These are phyloP conservation scores for Exophiala dermatitidis DNA, from an alignment of 2,329 filamentous ascomycete genomes.

Conservation along the genomic window DNA sequence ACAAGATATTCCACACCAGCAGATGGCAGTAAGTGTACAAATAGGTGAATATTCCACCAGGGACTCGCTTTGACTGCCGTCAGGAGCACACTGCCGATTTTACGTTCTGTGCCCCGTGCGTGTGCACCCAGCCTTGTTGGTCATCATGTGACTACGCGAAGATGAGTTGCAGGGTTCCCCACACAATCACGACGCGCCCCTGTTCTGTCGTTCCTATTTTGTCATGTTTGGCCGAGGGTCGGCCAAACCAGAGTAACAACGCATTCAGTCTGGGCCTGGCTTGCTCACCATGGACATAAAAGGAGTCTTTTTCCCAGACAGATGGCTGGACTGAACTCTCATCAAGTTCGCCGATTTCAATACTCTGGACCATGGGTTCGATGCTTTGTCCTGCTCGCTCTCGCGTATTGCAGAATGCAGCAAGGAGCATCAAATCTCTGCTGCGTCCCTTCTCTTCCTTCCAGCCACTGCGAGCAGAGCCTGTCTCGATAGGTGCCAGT, in stretches of 20 bases:
- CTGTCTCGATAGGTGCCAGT: not conserved
- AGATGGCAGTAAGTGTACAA: no score
- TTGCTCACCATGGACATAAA: no score
- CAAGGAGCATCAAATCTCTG: not conserved
- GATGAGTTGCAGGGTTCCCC: not conserved
- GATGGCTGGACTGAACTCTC: not conserved
- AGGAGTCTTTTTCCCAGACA: no score
- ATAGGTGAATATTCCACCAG: no score
- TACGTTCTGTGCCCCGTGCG: no score
- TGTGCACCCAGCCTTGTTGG: not conserved
- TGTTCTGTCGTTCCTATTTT: not conserved
- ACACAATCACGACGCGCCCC: not conserved
- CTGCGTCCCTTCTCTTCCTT: not conserved
- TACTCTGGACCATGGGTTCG: not conserved
- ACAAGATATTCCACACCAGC: no score
- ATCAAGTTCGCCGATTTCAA: not conserved
- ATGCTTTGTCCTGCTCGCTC: not conserved
- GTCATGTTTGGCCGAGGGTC: constrained; percentile 3
- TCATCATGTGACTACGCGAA: not conserved
- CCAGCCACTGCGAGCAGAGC: not conserved
- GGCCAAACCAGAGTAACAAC: not conserved
- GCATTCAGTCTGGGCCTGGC: no score
- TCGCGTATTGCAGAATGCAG: not conserved
- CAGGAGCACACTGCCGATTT: no score
- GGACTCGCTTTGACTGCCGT: no score